These are phyloP conservation scores for Corylus heterophylla DNA, from an alignment of 306 rosid species.

Conservation along the genomic window DNA sequence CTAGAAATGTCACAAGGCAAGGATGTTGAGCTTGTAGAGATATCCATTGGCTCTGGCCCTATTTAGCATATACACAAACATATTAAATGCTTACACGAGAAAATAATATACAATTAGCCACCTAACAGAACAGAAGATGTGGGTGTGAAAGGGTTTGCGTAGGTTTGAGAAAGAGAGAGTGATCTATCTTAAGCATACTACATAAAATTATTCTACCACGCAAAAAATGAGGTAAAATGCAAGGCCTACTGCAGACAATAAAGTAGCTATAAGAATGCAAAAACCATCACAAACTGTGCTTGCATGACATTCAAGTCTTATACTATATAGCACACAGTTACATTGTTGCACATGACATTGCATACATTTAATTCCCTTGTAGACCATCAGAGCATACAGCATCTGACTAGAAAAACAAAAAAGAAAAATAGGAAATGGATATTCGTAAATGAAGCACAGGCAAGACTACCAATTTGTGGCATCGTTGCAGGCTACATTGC, in stretches of 20 bases:
- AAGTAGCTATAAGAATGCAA: background rate
- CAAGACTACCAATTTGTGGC: background rate
- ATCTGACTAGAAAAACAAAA: background rate
- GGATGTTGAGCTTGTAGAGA: conserved; percentile 34
- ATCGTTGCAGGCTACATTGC: background rate
- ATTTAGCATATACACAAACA: conserved; percentile 14
- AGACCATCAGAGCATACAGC: background rate
- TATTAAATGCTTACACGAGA: background rate
- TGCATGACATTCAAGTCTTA: background rate
- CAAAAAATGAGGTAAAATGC: background rate
- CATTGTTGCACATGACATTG: background rate
- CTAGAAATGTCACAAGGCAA: conserved; percentile 39
- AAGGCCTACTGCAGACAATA: background rate
- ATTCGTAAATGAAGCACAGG: background rate
- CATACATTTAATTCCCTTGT: background rate
- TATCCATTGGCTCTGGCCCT: conserved; percentile 75
- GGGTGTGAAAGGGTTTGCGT: background rate
- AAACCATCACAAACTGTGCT: background rate
- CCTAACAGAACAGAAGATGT: background rate
- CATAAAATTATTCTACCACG: background rate
- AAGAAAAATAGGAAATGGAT: background rate
- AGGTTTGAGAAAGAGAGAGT: background rate
- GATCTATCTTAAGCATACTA: background rate
- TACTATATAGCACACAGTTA: background rate
- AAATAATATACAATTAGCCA: background rate